Evolutionary conservation across 1,284 basidiomycete species (phyloP).

Genomic region (Afroboletus lepidellus): DNA sequence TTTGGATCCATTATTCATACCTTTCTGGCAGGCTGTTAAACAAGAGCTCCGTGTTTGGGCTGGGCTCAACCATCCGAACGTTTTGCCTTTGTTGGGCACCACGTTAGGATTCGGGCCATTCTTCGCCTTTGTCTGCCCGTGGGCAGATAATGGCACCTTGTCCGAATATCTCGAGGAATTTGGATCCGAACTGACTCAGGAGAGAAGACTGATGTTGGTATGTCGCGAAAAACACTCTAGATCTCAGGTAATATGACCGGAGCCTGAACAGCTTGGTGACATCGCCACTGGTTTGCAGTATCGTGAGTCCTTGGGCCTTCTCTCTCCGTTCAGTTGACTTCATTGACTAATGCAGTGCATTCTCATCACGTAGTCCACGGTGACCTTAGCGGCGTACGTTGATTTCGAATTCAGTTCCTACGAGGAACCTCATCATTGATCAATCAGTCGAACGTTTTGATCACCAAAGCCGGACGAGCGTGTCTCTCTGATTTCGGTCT

Average conservation of each 20-base stretch:
- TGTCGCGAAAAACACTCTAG: not conserved
- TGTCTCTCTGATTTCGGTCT: constrained; percentile 32
- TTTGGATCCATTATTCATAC: not conserved
- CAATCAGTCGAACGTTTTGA: constrained; percentile 34
- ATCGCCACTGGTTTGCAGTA: constrained; percentile 24
- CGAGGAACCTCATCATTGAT: constrained; percentile 1
- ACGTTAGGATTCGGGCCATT: constrained; percentile 41
- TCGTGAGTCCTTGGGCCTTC: constrained; percentile 11
- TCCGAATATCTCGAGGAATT: constrained; percentile 42
- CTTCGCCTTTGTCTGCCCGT: constrained; percentile 47
- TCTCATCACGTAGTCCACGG: constrained; percentile 23
- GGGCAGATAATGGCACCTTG: constrained; percentile 47
- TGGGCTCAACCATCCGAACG: constrained; percentile 39
- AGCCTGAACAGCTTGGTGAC: constrained; percentile 22
- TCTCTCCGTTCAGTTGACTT: not conserved
- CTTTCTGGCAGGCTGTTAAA: constrained; percentile 32
- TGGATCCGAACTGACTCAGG: constrained; percentile 11
- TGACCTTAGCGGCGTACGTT: constrained; percentile 29
- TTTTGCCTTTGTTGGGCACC: constrained; percentile 41
- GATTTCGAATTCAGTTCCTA: not conserved
- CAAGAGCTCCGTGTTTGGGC: constrained; percentile 45
- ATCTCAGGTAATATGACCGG: not conserved
- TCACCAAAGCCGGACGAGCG: constrained; percentile 21
- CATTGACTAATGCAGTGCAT: constrained; percentile 21
- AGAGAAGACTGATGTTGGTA: constrained; percentile 21